Evolutionary conservation across 23 red algal species (phyloP), one percentile per base, ranked within the genome.

Genomic region (Chondrus crispus): DNA sequence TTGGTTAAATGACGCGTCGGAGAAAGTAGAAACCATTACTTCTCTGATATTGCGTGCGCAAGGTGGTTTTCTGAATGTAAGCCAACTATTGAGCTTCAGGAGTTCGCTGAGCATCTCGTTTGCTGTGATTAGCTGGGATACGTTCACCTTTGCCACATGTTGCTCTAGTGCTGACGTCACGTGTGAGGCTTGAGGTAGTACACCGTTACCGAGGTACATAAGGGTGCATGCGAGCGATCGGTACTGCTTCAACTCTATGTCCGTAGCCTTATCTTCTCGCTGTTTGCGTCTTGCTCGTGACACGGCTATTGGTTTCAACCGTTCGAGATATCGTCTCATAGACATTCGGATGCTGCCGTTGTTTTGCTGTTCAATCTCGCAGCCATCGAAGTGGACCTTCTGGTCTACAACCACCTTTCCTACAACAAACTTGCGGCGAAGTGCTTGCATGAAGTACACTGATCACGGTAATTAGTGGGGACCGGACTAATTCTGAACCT

Each of bases 141-240:
- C 58, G 19, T 14, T 69, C 8, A 87, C 48, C 24, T 2, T 26
- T 43, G 22, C 54, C 19, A 71, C 35, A 22, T 48, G 22, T 68
- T 87, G 82, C 82, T 71, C 24, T 35, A 87, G 46, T 28, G 28
- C n/a, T 32, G 85, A 75, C 4, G 85, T 78, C 3, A 88, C 46
- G 26, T 40, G 62, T 63, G 71, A 75, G 12, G 68, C 71, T 88
- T 75, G 38, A 10, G 68, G 68, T 76, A 88, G 36, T 37, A 88
- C 3, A 12, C 0, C 28, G 1, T 32, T 38, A 4, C 85, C 85
- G 1, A 88, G 44, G 45, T 88, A 66, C 45, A 88, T 77, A 9
- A 88, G 48, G 5, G 45, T 88, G 18, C 85, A 36, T 13, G 41
- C 68, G 3, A 52, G 22, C 24, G 68, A 62, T 12, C 50, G 68